Percentiles rank a stretch among this genome's conserved stretches.
Evolutionary conservation across 164 flowering plant genomes (phyloP).

Genomic region (Warburgia ugandensis): DNA sequence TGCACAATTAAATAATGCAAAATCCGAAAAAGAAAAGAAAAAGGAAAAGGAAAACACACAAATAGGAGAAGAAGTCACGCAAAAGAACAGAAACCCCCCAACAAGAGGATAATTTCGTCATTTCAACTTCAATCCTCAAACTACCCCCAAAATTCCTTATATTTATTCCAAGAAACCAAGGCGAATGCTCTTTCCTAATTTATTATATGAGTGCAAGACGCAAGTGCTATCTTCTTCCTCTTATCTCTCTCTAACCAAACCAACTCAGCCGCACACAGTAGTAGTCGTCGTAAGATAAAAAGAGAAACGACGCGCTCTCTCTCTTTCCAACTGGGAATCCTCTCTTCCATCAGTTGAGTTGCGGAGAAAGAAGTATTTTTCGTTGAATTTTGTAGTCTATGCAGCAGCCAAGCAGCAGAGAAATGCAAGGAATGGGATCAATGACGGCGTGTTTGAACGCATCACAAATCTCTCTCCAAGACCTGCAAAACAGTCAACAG

Average conservation of each 20-base stretch:
- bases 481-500: conserved; percentile 19
- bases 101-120: too few species aligned
- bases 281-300: neutral
- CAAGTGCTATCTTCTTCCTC: neutral
- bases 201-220: neutral
- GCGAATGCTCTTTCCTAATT: too few species aligned
- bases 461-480: conserved; percentile 33
- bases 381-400: neutral
- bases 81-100: too few species aligned
- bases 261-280: neutral
- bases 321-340: neutral
- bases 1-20: too few species aligned
- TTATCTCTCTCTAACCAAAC: neutral
- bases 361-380: neutral
- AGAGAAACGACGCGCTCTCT: conserved; percentile 1
- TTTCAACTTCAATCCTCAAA: too few species aligned
- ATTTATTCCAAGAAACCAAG: too few species aligned
- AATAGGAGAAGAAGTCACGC: too few species aligned
- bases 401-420: conserved; percentile 3
- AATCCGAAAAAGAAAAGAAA: too few species aligned
- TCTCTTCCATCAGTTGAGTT: neutral
- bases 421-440: conserved; percentile 11
- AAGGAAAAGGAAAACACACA: too few species aligned
- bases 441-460: conserved; percentile 18
- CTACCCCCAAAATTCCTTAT: too few species aligned